Evolutionary conservation across 2,329 filamentous ascomycete species (phyloP), one percentile per base, ranked within the genome.

Genomic region (Botrytis galanthina): DNA sequence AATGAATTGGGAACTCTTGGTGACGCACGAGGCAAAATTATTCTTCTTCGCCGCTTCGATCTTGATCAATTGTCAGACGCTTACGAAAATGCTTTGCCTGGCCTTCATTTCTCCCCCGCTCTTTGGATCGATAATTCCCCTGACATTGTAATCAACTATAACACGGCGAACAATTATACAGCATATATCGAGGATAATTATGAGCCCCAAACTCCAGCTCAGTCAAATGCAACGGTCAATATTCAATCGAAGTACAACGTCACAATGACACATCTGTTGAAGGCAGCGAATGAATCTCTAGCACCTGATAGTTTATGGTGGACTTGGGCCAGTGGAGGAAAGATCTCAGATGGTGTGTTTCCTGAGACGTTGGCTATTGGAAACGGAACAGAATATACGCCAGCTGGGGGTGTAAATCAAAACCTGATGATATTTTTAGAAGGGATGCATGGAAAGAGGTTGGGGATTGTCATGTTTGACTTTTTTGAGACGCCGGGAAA

Each of bases 11-110:
- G 82, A 9, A 90, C 86, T 2, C 87, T 98, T 10, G 92, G 92
- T 77, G 89, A 93, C 79, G 92, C 87, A 10, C 89, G 95, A 73
- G 93, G 95, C 44, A 93, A 92, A 81, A 91, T 97, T 78, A 89
- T 97, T 14, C 88, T 98, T n/a, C 83, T 98, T 69, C 90, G 95
- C 42, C 91, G 95, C 67, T 97, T 97, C 84, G 84, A 83, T 63
- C 84, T 95, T 72, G 87, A 90, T 70, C 76, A 81, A 10, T 75
- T 86, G 4, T 79, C 82, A 0, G 62, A 78, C 2, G 77, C 75
- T 3, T 83, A 84, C 73, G 80, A 81, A n/a, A 78, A 76, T 0
- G 70, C 77, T 0, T 76, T 87, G 9, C 85, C 85, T 0, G 85
- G 85, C 0, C 67, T 87, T n/a, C 84, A 86, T 72, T 84, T 87